Evolutionary conservation across 441 rosid genomes (phyloP), one percentile per base, ranked within the genome.

Genomic region (Populus hybrid): DNA sequence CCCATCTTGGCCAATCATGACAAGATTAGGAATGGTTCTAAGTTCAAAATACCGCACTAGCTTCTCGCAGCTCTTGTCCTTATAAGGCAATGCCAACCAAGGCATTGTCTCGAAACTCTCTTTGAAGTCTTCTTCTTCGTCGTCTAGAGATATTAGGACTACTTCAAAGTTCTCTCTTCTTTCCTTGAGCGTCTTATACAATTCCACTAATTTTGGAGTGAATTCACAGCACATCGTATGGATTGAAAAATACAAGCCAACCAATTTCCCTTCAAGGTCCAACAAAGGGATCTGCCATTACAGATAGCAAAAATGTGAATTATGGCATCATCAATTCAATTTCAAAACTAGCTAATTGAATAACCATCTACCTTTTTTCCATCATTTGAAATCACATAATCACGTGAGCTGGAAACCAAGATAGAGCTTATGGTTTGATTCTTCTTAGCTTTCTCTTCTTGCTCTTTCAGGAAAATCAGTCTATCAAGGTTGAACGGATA

Each of bases 101-200:
- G 88, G 88, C 85, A 87, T 81, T 21, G 72, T 77, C 57, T 78
- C 75, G 21, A 85, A 74, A 35, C 66, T 65, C 6, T 83, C 67
- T 40, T 77, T 75, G 70, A 84, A 87, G 36, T 81, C 57, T 23
- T 78, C 79, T 24, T 83, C 80, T 0, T 82, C 77, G 10, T 73
- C 82, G 35, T 91, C 97, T 34, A 90, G 82, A 16, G 92, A 88
- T 67, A 92, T 83, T 74, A 85, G 28, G 63, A 93, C 91, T 66
- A 94, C 69, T 84, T 94, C 97, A 79, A 93, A 93, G 61, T 74
- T 82, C 83, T 88, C 91, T 20, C 86, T 86, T 35, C 75, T 82
- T 75, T 83, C 92, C 84, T 92, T 91, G 76, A 93, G 69, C 78
- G 87, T 84, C 59, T 86, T 71, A 75, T 90, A 91, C 36, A 88